Conservation (phyloP, 495 filamentous ascomycete species). For the Talaromyces proteolyticus region DNA sequence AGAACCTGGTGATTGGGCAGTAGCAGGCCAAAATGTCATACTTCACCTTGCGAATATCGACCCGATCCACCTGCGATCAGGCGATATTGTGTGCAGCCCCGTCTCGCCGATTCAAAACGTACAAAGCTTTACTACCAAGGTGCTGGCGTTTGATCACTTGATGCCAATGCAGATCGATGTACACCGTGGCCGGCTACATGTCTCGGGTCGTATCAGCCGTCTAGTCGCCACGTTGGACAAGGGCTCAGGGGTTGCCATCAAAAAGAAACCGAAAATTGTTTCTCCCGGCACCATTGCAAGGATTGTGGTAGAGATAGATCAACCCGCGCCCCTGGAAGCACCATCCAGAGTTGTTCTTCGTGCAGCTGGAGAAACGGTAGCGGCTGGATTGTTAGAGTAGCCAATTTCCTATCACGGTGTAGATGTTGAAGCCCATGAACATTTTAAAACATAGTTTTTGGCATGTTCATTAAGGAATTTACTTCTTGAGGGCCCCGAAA, state of each 20-base stretch:
- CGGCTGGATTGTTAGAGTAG: slow-evolving; percentile 78
- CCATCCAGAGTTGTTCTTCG: slow-evolving; percentile 77
- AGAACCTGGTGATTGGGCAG: slow-evolving; percentile 76
- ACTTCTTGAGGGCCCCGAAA: neutral
- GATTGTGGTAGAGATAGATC: slow-evolving; percentile 66
- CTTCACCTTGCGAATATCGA: slow-evolving; percentile 86
- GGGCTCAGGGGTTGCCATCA: slow-evolving; percentile 54
- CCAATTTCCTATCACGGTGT: too few relatives aligned
- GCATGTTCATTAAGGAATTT: slow-evolving; percentile 3
- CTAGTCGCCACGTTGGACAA: slow-evolving; percentile 75
- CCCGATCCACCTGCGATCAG: slow-evolving; percentile 68
- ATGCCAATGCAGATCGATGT: slow-evolving; percentile 86
- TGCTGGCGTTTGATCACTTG: slow-evolving; percentile 82
- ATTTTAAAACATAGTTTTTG: too few relatives aligned
- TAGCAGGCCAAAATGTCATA: slow-evolving; percentile 86
- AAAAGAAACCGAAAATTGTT: slow-evolving; percentile 81
- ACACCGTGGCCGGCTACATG: slow-evolving; percentile 76
- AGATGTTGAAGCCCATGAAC: too few relatives aligned
- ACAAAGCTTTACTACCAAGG: slow-evolving; percentile 69
- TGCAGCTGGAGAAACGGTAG: slow-evolving; percentile 73
- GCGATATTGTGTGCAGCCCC: slow-evolving; percentile 77
- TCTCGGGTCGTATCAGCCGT: slow-evolving; percentile 63
- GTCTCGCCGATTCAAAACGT: slow-evolving; percentile 60
- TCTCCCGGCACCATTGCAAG: slow-evolving; percentile 64
- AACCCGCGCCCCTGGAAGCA: slow-evolving; percentile 70